phyloP scores from a whole-genome alignment of 257 asterid genomes.

The Ophiorrhiza pumila region DNA sequence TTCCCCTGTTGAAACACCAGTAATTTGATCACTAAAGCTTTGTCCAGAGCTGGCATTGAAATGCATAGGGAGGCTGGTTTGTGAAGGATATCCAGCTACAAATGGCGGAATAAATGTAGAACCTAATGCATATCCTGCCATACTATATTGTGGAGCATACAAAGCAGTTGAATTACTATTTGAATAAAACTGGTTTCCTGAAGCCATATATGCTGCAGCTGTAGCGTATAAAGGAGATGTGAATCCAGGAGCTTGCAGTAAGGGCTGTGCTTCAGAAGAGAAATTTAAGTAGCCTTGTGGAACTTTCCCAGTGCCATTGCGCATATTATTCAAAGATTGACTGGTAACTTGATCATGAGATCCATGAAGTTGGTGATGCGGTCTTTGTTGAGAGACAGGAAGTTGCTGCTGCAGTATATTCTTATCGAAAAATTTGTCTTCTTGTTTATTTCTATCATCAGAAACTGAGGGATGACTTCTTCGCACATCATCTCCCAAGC shows the following conservation, averaged over 20 bases:
- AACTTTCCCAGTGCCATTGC: slow-evolving; percentile 27
- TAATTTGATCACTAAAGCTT: slow-evolving; percentile 48
- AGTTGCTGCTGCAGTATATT: slow-evolving; percentile 37
- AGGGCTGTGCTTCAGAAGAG: slow-evolving; percentile 52
- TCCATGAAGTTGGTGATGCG: slow-evolving; percentile 41
- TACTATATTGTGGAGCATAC: slow-evolving; percentile 58
- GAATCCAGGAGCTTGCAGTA: slow-evolving; percentile 46
- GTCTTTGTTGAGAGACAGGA: slow-evolving; percentile 39
- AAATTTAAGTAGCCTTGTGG: slow-evolving; percentile 28
- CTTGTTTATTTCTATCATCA: slow-evolving; percentile 39
- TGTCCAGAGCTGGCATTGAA: slow-evolving; percentile 57
- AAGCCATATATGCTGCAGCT: slow-evolving; percentile 64
- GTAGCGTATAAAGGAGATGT: slow-evolving; percentile 65
- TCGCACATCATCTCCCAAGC: slow-evolving; percentile 30
- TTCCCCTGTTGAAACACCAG: slow-evolving; percentile 47
- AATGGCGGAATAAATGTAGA: slow-evolving; percentile 60
- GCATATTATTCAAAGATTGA: slow-evolving; percentile 29
- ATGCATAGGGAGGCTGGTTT: slow-evolving; percentile 45
- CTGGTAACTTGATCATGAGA: slow-evolving; percentile 42
- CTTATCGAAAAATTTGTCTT: slow-evolving; percentile 33
- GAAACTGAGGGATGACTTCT: slow-evolving; percentile 30
- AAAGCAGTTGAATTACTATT: slow-evolving; percentile 50
- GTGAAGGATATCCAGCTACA: slow-evolving; percentile 61
- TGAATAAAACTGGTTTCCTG: slow-evolving; percentile 58
- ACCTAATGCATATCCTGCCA: slow-evolving; percentile 59